Evolutionary conservation across 768 basidiomycete genomes (phyloP).

Genomic region (Mrakia hoshinonis): DNA sequence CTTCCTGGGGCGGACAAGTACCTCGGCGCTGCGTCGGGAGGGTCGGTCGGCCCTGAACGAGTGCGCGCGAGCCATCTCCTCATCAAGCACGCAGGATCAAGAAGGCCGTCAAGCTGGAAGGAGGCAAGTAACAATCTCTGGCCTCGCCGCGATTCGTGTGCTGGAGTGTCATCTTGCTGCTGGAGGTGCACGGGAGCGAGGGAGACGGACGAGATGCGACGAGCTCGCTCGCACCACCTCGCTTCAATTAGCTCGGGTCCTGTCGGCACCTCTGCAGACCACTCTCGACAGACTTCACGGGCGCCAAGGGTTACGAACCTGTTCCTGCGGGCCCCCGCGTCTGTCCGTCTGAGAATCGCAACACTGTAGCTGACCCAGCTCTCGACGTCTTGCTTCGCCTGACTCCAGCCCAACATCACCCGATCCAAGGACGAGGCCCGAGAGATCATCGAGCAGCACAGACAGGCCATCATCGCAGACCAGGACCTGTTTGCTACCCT

Average conservation of each 20-base stretch:
- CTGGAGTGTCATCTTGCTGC: neutral
- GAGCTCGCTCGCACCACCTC: too few species aligned
- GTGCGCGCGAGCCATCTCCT: conserved; percentile 92
- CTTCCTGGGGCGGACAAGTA: conserved; percentile 61
- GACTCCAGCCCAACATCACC: conserved; percentile 27
- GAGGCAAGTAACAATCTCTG: conserved; percentile 43
- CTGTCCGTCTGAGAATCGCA: too few species aligned
- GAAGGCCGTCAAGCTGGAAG: conserved; percentile 46
- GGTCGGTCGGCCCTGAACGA: conserved; percentile 43
- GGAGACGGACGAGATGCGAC: neutral
- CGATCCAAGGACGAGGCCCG: conserved; percentile 29
- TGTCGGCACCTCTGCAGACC: too few species aligned
- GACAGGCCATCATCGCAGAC: conserved; percentile 5
- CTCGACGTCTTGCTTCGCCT: neutral
- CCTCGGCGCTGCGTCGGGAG: conserved; percentile 38
- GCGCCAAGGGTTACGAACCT: too few species aligned
- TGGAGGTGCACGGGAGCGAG: neutral
- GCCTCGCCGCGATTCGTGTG: neutral
- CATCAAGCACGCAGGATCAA: conserved; percentile 62
- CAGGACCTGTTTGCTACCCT: conserved; percentile 20
- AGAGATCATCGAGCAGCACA: conserved; percentile 8
- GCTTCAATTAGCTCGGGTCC: too few species aligned
- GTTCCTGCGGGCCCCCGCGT: too few species aligned
- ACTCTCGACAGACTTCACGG: too few species aligned
- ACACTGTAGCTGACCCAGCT: neutral